Evolutionary conservation across 352 stramenopile species (phyloP).

Genomic region (Pythium brachiatum): DNA sequence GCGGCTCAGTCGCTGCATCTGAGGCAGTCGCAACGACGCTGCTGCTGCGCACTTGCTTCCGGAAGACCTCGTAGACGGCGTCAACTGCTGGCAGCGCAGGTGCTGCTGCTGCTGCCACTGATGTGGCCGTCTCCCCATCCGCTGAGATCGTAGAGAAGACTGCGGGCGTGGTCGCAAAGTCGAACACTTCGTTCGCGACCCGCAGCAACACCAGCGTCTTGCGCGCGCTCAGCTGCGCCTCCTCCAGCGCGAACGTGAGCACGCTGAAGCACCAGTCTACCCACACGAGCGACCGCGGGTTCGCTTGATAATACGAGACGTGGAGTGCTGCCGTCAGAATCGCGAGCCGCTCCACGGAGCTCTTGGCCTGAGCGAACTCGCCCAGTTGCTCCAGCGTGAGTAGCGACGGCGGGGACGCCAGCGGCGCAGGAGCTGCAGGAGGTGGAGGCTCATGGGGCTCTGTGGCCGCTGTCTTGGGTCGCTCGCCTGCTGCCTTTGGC

Average conservation of each 20-base stretch:
- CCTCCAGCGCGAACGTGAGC: conserved; percentile 57
- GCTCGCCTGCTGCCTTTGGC: conserved; percentile 9
- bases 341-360: conserved; percentile 28
- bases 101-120: neutral
- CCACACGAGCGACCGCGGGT: conserved; percentile 46
- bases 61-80: conserved; percentile 24
- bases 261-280: conserved; percentile 69
- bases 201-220: conserved; percentile 45
- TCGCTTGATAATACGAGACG: conserved; percentile 48
- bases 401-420: conserved; percentile 6
- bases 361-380: conserved; percentile 25
- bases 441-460: neutral
- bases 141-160: neutral
- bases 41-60: conserved; percentile 21
- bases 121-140: conserved; percentile 6
- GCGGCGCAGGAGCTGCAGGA: neutral
- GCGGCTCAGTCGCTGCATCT: neutral
- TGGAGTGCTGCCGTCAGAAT: conserved; percentile 39
- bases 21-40: conserved; percentile 15
- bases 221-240: conserved; percentile 31
- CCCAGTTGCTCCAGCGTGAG: conserved; percentile 39
- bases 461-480: neutral
- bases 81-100: conserved; percentile 11
- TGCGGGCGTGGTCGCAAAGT: conserved; percentile 37
- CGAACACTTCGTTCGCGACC: conserved; percentile 53